Percentiles rank a stretch among this genome's conserved stretches.
Evolutionary conservation across 2,329 filamentous ascomycete genomes (phyloP).

Genomic region (Dissoconium aciculare): DNA sequence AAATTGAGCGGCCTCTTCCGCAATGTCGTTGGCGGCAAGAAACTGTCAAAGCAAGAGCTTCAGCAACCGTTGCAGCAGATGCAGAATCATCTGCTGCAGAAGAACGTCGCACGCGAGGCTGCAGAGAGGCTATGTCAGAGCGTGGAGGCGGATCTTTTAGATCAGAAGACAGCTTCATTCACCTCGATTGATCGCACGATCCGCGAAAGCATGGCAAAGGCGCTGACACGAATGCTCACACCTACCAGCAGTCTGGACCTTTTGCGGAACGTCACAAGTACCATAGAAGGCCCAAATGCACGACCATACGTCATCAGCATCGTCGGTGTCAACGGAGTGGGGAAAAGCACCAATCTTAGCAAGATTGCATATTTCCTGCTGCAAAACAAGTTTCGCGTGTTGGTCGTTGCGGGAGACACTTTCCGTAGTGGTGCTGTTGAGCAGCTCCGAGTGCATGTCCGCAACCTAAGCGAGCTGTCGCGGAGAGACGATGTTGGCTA

Average conservation of each 20-base stretch:
- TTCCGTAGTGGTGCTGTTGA: slow-evolving; percentile 96
- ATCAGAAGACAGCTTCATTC: slow-evolving; percentile 82
- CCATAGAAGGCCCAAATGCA: slow-evolving; percentile 48
- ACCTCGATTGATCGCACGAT: slow-evolving; percentile 66
- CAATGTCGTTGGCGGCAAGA: slow-evolving; percentile 90
- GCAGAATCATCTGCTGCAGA: slow-evolving; percentile 85
- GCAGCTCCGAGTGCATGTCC: slow-evolving; percentile 87
- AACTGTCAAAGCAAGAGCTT: slow-evolving; percentile 72
- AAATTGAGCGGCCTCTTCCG: slow-evolving; percentile 80
- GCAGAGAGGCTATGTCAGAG: slow-evolving; percentile 81
- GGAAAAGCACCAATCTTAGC: slow-evolving; percentile 92
- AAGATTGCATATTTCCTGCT: slow-evolving; percentile 97
- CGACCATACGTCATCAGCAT: slow-evolving; percentile 96
- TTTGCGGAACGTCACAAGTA: slow-evolving; percentile 75
- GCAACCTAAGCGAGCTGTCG: slow-evolving; percentile 79
- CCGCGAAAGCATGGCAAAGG: slow-evolving; percentile 75
- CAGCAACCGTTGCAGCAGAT: slow-evolving; percentile 88
- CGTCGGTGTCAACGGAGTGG: slow-evolving; percentile 94
- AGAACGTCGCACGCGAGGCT: slow-evolving; percentile 92
- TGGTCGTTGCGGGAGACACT: slow-evolving; percentile 89
- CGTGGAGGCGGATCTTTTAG: slow-evolving; percentile 77
- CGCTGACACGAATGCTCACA: slow-evolving; percentile 86
- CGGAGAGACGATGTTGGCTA: slow-evolving; percentile 62
- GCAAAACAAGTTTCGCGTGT: slow-evolving; percentile 90
- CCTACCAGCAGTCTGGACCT: slow-evolving; percentile 90